Base-by-base conservation (phyloP, 139 green algal genomes). In the Haematococcus lacustris region DNA sequence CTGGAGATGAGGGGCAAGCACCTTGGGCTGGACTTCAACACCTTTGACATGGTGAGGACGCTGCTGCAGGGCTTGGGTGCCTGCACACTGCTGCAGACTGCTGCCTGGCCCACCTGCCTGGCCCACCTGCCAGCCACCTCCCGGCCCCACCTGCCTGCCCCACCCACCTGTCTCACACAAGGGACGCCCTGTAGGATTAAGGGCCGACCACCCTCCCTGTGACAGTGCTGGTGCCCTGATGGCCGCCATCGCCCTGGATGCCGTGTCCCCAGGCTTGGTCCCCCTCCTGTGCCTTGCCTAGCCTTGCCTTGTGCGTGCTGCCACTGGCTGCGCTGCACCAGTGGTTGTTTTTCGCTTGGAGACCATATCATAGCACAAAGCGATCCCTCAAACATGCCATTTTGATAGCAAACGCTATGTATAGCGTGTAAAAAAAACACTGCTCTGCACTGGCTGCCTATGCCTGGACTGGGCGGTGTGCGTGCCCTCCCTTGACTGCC, bases 11-110 rank as follows among this genome's bases (percentile, higher is more conserved):
- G 83, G 9, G 76, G 78, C 35, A 76, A 77, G 60, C 73, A 67
- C 34, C 73, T 88, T 43, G 83, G 80, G 1, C 71, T 88, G 57
- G 80, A 88, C 73, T 88, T 88, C 60, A 70, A 25, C 32, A 41
- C 71, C 32, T 88, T 86, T 76, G 80, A 88, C 66, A 39, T 65
- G 66, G 66, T 71, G 66, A 28, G 66, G 9, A 4, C 23, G 25
- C 32, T 37, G 53, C 53, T 17, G 9, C 17, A 35, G 9, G 53
- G 21, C 17, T 30, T 64, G 25, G 23, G 57, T 37, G 28, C 32
- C 28, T 64, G 13, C 57, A 30, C 13, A 4, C 53, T 64, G 53
- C 7, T n/a, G n/a, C n/a, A n/a, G n/a, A n/a, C n/a, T n/a, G n/a
- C n/a, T 9, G 7, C 4, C 4, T 35, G 4, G 4, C 23, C 23